A percentile compares a stretch with the other conserved stretches of the same genome.
Evolutionary conservation across 2,329 filamentous ascomycete genomes (phyloP).

Genomic region (Fusarium sp.): DNA sequence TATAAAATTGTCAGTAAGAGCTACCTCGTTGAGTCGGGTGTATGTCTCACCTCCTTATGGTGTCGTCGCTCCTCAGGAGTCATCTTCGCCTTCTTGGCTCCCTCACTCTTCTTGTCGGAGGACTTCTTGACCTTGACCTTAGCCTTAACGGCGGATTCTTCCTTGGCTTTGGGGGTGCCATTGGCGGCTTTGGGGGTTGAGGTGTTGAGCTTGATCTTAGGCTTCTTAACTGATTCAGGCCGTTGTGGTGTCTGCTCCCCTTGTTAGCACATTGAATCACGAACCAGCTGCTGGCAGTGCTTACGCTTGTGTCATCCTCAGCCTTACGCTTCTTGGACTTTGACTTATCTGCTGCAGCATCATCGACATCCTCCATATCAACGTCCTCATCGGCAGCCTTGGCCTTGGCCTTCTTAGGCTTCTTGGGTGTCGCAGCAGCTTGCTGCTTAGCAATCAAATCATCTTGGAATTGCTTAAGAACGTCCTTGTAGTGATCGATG

Average conservation of each 20-base stretch:
- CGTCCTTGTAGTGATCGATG: slow-evolving; percentile 83
- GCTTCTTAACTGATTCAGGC: slow-evolving; percentile 73
- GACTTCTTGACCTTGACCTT: slow-evolving; percentile 66
- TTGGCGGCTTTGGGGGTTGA: slow-evolving; percentile 48
- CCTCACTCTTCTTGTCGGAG: slow-evolving; percentile 67
- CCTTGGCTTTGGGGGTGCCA: slow-evolving; percentile 61
- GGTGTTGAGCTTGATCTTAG: slow-evolving; percentile 72
- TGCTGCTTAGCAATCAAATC: slow-evolving; percentile 63
- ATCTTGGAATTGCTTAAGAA: slow-evolving; percentile 77
- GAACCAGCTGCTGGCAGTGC: slow-evolving; percentile 11
- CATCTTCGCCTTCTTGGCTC: slow-evolving; percentile 67
- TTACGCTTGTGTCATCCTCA: slow-evolving; percentile 73
- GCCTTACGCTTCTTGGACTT: slow-evolving; percentile 84
- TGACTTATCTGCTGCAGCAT: slow-evolving; percentile 70
- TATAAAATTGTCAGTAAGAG: slow-evolving; percentile 54
- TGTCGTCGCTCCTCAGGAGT: slow-evolving; percentile 66
- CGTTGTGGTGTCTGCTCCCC: slow-evolving; percentile 65
- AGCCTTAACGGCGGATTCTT: slow-evolving; percentile 64
- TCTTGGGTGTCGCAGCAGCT: slow-evolving; percentile 56
- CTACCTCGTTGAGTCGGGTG: background rate
- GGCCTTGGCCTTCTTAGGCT: slow-evolving; percentile 58
- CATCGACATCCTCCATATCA: slow-evolving; percentile 72
- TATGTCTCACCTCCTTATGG: slow-evolving; percentile 66
- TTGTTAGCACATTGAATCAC: slow-evolving; percentile 23
- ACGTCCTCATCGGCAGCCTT: slow-evolving; percentile 67